phyloP scores from a whole-genome alignment of 768 basidiomycete genomes.

The Boletus rex-veris region DNA sequence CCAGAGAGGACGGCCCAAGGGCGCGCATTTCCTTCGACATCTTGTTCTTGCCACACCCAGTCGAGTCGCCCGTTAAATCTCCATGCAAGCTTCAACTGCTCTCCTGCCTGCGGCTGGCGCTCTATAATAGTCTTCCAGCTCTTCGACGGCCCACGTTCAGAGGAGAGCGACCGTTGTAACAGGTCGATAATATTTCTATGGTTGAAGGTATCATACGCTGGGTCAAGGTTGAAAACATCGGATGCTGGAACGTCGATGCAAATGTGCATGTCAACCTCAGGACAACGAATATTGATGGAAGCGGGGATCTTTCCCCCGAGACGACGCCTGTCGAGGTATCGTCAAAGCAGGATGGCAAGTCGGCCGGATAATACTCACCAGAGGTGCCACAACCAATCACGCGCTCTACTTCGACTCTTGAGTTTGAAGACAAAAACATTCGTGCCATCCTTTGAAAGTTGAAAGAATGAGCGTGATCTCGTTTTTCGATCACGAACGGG shows the following conservation, averaged over 20 bases:
- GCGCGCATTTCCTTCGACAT: slow-evolving; percentile 57
- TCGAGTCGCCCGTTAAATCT: slow-evolving; percentile 68
- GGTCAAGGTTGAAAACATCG: slow-evolving; percentile 36
- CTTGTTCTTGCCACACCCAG: slow-evolving; percentile 79
- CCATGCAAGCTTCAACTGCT: slow-evolving; percentile 75
- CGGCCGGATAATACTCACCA: slow-evolving; percentile 48
- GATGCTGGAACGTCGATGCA: slow-evolving; percentile 62
- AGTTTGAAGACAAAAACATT: slow-evolving; percentile 86
- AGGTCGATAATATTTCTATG: slow-evolving; percentile 59
- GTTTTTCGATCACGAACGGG: slow-evolving; percentile 36
- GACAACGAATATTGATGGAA: slow-evolving; percentile 66
- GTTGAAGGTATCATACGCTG: slow-evolving; percentile 50
- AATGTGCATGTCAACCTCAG: slow-evolving; percentile 62
- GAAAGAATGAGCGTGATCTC: slow-evolving; percentile 48
- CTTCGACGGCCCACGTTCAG: slow-evolving; percentile 33
- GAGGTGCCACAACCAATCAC: slow-evolving; percentile 89
- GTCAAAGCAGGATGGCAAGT: not conserved
- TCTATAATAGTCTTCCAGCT: slow-evolving; percentile 65
- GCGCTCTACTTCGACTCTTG: slow-evolving; percentile 71
- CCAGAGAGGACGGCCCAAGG: slow-evolving; percentile 77
- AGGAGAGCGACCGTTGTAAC: slow-evolving; percentile 53
- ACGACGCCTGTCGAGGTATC: slow-evolving; percentile 47
- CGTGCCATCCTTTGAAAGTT: slow-evolving; percentile 57
- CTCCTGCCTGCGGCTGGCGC: slow-evolving; percentile 50
- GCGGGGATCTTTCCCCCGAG: slow-evolving; percentile 71